Evolutionary conservation across 495 filamentous ascomycete species (phyloP).

Genomic region (Alectoria sarmentosa): DNA sequence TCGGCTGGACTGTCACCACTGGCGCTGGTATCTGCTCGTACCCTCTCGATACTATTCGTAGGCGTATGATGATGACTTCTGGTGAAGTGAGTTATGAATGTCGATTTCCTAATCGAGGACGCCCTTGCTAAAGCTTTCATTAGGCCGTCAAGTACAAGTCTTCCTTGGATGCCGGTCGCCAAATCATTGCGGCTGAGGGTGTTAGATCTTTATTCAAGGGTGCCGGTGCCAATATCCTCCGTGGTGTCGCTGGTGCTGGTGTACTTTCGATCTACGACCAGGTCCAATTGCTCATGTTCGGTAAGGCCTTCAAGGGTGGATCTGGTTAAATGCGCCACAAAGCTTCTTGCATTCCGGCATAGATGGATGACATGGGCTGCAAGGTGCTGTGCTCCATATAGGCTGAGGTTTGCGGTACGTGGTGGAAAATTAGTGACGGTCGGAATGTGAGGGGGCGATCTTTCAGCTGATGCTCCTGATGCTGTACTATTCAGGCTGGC

Average conservation of each 20-base stretch:
- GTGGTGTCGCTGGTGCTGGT: conserved; percentile 99
- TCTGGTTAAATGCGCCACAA: conserved; percentile 57
- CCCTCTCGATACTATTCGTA: conserved; percentile 98
- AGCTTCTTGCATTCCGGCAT: conserved; percentile 17
- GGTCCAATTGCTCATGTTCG: conserved; percentile 96
- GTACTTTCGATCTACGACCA: conserved; percentile 99
- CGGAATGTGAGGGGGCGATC: conserved; percentile 22
- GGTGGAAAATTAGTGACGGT: conserved; percentile 9
- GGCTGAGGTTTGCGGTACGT: conserved; percentile 6
- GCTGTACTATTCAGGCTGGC: conserved; percentile 29
- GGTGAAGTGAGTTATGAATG: conserved; percentile 51
- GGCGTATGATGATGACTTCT: conserved; percentile 99
- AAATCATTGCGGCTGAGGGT: conserved; percentile 97
- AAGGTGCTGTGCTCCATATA: conserved; percentile 19
- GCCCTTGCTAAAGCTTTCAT: conserved; percentile 7
- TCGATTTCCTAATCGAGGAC: not conserved
- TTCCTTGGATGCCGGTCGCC: conserved; percentile 85
- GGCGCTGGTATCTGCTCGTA: conserved; percentile 99
- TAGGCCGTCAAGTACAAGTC: conserved; percentile 98
- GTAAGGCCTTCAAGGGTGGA: conserved; percentile 97
- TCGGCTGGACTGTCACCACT: conserved; percentile 99
- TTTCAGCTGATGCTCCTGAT: conserved; percentile 27
- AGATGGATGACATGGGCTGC: conserved; percentile 15
- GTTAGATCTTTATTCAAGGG: conserved; percentile 99
- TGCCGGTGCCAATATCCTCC: conserved; percentile 99